A percentile compares a stretch with the other conserved stretches of the same genome.
These are phyloP conservation scores for Rhododendron williamsianum DNA, from an alignment of 148 eudicot species.

Conservation along the genomic window DNA sequence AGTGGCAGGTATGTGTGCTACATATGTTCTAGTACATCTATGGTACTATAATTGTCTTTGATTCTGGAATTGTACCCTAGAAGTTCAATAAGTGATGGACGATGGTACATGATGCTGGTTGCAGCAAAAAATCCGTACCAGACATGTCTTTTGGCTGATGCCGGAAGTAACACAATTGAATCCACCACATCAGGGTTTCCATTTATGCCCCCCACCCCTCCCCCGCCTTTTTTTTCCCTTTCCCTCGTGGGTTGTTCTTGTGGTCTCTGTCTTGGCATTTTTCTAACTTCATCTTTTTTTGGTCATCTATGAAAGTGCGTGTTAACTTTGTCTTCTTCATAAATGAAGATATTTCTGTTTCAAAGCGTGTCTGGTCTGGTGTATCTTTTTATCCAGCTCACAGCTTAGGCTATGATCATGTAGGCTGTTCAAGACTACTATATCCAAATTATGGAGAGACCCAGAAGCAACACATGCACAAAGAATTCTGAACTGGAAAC, in stretches of 20 bases:
- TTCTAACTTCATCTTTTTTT: neutral
- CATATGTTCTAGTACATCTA: neutral
- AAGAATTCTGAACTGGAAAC: neutral
- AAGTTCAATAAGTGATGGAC: neutral
- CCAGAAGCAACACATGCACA: neutral
- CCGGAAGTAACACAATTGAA: neutral
- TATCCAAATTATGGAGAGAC: slow-evolving; percentile 17
- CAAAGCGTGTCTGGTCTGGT: neutral
- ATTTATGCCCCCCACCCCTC: neutral
- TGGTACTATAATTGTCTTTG: neutral
- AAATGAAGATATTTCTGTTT: neutral
- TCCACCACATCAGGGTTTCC: neutral
- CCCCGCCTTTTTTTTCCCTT: neutral
- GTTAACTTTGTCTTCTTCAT: neutral
- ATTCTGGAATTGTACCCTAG: neutral
- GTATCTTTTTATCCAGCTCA: neutral
- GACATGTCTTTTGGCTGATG: neutral
- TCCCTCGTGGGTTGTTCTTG: neutral
- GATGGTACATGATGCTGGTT: neutral
- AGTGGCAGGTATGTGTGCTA: slow-evolving; percentile 36
- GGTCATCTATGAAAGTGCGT: neutral
- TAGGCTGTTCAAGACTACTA: slow-evolving; percentile 49
- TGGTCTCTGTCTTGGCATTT: neutral
- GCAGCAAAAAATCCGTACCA: neutral
- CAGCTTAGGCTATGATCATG: neutral